Evolutionary conservation across 495 filamentous ascomycete genomes (phyloP).

Genomic region (Podospora pseudocomata): DNA sequence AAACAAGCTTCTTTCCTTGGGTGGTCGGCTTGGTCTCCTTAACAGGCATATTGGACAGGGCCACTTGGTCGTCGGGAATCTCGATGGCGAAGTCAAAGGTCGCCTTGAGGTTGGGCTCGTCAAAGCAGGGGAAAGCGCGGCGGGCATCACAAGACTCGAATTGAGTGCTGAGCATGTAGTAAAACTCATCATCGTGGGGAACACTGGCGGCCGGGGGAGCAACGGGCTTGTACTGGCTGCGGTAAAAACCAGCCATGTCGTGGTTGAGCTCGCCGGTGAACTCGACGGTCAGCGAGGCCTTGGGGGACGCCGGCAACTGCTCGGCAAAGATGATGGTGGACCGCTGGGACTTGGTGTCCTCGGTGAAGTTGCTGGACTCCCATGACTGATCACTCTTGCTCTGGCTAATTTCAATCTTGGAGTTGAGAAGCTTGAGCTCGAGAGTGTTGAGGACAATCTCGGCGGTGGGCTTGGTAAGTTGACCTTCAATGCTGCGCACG

Average conservation of each 20-base stretch:
- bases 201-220: constrained; percentile 65
- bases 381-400: constrained; percentile 49
- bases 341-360: constrained; percentile 77
- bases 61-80: constrained; percentile 79
- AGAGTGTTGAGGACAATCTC: constrained; percentile 73
- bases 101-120: constrained; percentile 95
- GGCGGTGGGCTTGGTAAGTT: constrained; percentile 58
- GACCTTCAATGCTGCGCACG: constrained; percentile 44
- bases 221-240: constrained; percentile 85
- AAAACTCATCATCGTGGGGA: constrained; percentile 69
- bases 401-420: constrained; percentile 44
- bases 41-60: constrained; percentile 91
- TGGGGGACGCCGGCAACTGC: constrained; percentile 57
- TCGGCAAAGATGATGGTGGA: constrained; percentile 68
- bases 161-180: constrained; percentile 95
- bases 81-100: constrained; percentile 91
- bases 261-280: constrained; percentile 90
- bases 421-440: constrained; percentile 58
- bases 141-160: constrained; percentile 96
- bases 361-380: constrained; percentile 63
- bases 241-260: constrained; percentile 94
- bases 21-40: constrained; percentile 60
- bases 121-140: constrained; percentile 93
- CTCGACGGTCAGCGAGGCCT: constrained; percentile 64
- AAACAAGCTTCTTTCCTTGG: constrained; percentile 68